Evolutionary conservation across 2,329 filamentous ascomycete genomes (phyloP).

Genomic region (Phaeomoniella chlamydospora): DNA sequence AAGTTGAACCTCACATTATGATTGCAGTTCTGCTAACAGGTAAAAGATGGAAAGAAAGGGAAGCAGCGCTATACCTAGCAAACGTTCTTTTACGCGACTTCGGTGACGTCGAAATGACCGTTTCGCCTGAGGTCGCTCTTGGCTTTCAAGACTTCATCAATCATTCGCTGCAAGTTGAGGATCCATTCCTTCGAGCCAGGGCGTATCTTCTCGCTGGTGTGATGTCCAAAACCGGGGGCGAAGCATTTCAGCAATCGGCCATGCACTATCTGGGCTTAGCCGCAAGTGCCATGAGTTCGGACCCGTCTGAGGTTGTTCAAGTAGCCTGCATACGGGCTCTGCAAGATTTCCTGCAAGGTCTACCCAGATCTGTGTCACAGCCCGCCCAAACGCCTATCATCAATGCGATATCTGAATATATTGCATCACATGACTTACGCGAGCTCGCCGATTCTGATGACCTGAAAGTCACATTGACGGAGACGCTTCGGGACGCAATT

Average conservation of each 20-base stretch:
- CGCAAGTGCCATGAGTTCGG: conserved; percentile 53
- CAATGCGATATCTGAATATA: conserved; percentile 52
- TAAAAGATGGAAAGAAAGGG: conserved; percentile 50
- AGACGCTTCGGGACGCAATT: conserved; percentile 73
- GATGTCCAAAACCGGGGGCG: conserved; percentile 54
- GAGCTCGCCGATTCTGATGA: conserved; percentile 77
- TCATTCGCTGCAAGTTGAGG: conserved; percentile 54
- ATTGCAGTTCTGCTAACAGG: conserved; percentile 4
- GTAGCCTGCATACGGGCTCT: conserved; percentile 81
- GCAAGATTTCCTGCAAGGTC: conserved; percentile 48
- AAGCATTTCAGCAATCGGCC: conserved; percentile 30
- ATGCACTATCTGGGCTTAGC: conserved; percentile 24
- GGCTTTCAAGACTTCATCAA: conserved; percentile 71
- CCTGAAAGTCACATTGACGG: conserved; percentile 75
- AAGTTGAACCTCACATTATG: too few species aligned
- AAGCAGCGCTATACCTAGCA: conserved; percentile 71
- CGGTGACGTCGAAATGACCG: conserved; percentile 56
- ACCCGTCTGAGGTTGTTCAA: conserved; percentile 76
- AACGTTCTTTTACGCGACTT: conserved; percentile 77
- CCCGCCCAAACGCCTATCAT: conserved; percentile 48
- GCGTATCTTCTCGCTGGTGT: conserved; percentile 77
- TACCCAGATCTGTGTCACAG: conserved; percentile 34
- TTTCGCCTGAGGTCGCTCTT: conserved; percentile 54
- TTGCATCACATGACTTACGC: conserved; percentile 63
- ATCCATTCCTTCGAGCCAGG: conserved; percentile 68